Conservation (phyloP, 108 stramenopile species). For the Pseudonitzschia pungens region DNA sequence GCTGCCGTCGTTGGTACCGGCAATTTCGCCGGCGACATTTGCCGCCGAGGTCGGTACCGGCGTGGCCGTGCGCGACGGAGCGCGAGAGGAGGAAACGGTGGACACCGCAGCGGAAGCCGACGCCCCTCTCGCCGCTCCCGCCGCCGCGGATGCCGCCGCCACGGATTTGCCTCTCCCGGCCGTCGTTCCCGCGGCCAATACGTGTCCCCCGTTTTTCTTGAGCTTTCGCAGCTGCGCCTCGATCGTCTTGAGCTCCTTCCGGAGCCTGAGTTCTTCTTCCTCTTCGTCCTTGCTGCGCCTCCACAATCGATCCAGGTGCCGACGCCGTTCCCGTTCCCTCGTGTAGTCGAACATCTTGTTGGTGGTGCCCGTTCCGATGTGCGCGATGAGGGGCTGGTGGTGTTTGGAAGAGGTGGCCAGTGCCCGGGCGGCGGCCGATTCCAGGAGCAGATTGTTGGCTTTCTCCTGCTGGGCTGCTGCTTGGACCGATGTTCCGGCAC, state of each 20-base stretch:
- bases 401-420: conserved; percentile 41
- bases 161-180: neutral
- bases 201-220: conserved; percentile 75
- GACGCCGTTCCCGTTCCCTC: conserved; percentile 72
- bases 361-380: conserved; percentile 59
- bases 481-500: neutral
- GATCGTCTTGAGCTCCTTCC: conserved; percentile 71
- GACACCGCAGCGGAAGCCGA: conserved; percentile 10
- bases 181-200: conserved; percentile 43
- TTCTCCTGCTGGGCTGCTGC: conserved; percentile 5
- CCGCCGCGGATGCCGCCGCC: neutral
- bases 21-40: neutral
- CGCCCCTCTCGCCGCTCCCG: neutral
- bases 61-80: conserved; percentile 37
- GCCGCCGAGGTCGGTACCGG: conserved; percentile 25
- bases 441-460: conserved; percentile 35
- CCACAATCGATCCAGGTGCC: conserved; percentile 73
- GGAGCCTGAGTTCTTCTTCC: conserved; percentile 64
- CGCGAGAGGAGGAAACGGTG: conserved; percentile 36
- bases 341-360: conserved; percentile 73
- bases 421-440: conserved; percentile 51
- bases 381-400: conserved; percentile 51
- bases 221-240: conserved; percentile 83
- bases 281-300: conserved; percentile 83
- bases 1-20: conserved; percentile 6